Evolutionary conservation across 768 basidiomycete species (phyloP), one percentile per base, ranked within the genome.

Genomic region (Mycena floridula): DNA sequence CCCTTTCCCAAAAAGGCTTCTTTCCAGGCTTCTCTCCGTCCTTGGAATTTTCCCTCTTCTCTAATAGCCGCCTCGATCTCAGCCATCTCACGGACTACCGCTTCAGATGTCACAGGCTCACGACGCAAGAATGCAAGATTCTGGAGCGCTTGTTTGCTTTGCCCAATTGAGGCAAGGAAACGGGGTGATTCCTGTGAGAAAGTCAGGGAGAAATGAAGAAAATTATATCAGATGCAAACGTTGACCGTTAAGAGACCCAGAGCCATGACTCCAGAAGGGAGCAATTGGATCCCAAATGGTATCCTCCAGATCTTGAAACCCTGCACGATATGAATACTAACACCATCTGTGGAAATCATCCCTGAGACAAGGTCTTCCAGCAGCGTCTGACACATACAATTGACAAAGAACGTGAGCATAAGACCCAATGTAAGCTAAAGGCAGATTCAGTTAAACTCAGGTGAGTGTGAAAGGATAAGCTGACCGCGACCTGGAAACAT

Each of bases 401-500:
- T n/a, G n/a, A n/a, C n/a, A n/a, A n/a, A n/a, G n/a, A n/a, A n/a
- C n/a, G n/a, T n/a, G n/a, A n/a, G n/a, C n/a, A n/a, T n/a, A n/a
- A n/a, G n/a, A n/a, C n/a, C n/a, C n/a, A n/a, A n/a, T n/a, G n/a
- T n/a, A n/a, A n/a, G n/a, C n/a, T n/a, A n/a, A n/a, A n/a, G n/a
- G n/a, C n/a, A n/a, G n/a, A n/a, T n/a, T n/a, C n/a, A n/a, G n/a
- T n/a, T n/a, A n/a, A n/a, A n/a, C n/a, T n/a, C n/a, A n/a, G n/a
- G n/a, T n/a, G n/a, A n/a, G n/a, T n/a, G n/a, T n/a, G n/a, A n/a
- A n/a, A n/a, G n/a, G n/a, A n/a, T n/a, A n/a, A n/a, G n/a, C n/a
- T n/a, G n/a, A 65, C 79, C 68, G 80, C 74, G 57, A 85, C 70
- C 57, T 84, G 82, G 66, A 82, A 83, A 44, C 81, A 52, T 36